Evolutionary conservation across 148 eudicot species (phyloP).

Genomic region (Nepenthes mirabilis): DNA sequence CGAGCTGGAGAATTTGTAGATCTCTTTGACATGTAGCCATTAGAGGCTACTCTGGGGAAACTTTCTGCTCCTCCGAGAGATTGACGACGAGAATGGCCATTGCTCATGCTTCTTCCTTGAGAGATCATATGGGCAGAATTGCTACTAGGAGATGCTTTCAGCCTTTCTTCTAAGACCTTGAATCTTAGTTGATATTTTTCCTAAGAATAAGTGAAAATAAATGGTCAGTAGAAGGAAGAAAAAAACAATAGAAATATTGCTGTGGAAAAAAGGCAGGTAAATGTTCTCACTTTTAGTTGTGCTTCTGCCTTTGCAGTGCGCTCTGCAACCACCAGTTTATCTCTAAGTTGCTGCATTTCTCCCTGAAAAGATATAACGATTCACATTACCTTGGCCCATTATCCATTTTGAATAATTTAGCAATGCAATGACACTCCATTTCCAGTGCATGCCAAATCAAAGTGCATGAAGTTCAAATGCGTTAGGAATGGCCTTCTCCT

Average conservation of each 20-base stretch:
- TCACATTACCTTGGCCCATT: background rate
- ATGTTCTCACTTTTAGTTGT: constrained; percentile 60
- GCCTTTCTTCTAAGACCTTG: constrained; percentile 86
- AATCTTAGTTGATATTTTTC: constrained; percentile 84
- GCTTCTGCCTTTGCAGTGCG: constrained; percentile 96
- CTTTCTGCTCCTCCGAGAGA: constrained; percentile 71
- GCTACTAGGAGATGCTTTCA: constrained; percentile 36
- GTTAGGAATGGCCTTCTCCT: too few species aligned
- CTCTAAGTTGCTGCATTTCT: constrained; percentile 56
- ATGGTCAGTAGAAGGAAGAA: constrained; percentile 7
- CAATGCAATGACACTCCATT: too few species aligned
- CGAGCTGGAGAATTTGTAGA: constrained; percentile 30
- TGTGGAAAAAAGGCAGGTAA: background rate
- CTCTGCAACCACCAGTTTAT: constrained; percentile 77
- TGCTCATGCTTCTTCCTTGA: constrained; percentile 45
- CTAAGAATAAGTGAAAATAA: constrained; percentile 18
- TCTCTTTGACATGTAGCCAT: constrained; percentile 46
- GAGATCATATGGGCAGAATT: constrained; percentile 28
- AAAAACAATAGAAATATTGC: background rate
- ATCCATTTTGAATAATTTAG: background rate
- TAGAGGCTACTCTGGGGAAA: constrained; percentile 46
- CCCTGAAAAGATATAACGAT: constrained; percentile 10
- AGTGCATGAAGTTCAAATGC: too few species aligned
- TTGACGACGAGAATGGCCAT: constrained; percentile 52
- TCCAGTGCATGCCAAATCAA: too few species aligned